phyloP scores from a whole-genome alignment of 1,139 yeast species.

The Pichia sp. region DNA sequence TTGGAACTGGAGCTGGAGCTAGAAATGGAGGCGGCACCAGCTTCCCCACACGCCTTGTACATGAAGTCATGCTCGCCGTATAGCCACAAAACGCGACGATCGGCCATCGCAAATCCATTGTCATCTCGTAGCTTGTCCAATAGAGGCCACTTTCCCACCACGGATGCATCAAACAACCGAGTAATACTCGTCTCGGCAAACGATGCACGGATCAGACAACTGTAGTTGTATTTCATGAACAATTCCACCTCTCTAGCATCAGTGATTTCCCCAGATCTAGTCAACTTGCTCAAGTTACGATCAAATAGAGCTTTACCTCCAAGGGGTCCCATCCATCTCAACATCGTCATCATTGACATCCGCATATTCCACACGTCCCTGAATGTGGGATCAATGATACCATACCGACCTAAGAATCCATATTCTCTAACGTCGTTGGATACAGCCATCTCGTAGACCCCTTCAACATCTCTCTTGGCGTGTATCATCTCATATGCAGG shows the following conservation, averaged over 20 bases:
- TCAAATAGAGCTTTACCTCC: conserved; percentile 40
- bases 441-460: conserved; percentile 14
- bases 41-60: conserved; percentile 71
- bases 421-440: conserved; percentile 24
- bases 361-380: conserved; percentile 36
- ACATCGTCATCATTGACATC: conserved; percentile 38
- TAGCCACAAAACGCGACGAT: conserved; percentile 44
- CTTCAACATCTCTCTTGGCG: background rate
- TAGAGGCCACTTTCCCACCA: conserved; percentile 69
- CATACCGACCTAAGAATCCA: conserved; percentile 38
- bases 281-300: conserved; percentile 37
- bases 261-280: conserved; percentile 36
- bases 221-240: conserved; percentile 33
- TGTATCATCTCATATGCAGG: conserved; percentile 19
- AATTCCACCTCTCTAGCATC: conserved; percentile 37
- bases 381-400: conserved; percentile 32
- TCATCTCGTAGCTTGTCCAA: conserved; percentile 47
- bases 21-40: conserved; percentile 33
- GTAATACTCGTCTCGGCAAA: conserved; percentile 45
- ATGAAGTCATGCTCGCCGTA: conserved; percentile 87
- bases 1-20: conserved; percentile 30
- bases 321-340: conserved; percentile 43
- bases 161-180: conserved; percentile 45
- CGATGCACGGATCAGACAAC: conserved; percentile 40
- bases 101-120: conserved; percentile 25